Percentiles rank a stretch among this genome's conserved stretches.
phyloP scores from a whole-genome alignment of 805 yeast genomes.

The Wickerhamomyces strasburgensis region DNA sequence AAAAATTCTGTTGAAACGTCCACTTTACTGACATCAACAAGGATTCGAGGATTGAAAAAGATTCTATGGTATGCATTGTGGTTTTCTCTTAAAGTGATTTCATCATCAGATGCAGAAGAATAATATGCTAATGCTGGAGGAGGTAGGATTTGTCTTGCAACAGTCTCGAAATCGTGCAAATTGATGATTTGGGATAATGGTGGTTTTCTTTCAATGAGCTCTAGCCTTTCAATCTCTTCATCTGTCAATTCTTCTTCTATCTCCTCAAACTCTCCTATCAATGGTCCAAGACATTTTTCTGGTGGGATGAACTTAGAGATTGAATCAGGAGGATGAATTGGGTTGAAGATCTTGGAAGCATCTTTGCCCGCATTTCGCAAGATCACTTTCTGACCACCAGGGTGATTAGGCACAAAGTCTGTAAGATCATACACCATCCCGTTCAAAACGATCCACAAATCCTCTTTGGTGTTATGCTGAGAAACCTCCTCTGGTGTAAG shows the following conservation, averaged over 20 bases:
- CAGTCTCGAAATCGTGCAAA: constrained; percentile 78
- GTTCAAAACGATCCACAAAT: constrained; percentile 80
- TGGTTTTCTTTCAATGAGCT: constrained; percentile 51
- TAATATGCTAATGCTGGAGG: constrained; percentile 90
- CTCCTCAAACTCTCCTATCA: constrained; percentile 33
- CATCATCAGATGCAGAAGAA: constrained; percentile 90
- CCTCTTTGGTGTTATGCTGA: constrained; percentile 45
- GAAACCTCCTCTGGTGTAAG: constrained; percentile 25
- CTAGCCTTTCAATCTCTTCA: constrained; percentile 39
- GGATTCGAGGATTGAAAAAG: constrained; percentile 78
- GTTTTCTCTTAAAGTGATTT: constrained; percentile 83
- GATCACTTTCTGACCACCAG: constrained; percentile 73
- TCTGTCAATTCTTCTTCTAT: constrained; percentile 30
- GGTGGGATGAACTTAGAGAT: constrained; percentile 55
- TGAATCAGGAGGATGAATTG: constrained; percentile 88
- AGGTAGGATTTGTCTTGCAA: constrained; percentile 75
- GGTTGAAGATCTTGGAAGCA: constrained; percentile 79
- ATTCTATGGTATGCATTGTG: constrained; percentile 85
- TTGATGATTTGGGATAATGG: constrained; percentile 67
- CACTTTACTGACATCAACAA: constrained; percentile 74
- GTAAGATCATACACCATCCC: constrained; percentile 63
- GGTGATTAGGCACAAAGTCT: constrained; percentile 71
- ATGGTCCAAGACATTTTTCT: constrained; percentile 59
- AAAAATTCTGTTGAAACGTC: constrained; percentile 70
- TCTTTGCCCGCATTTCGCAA: constrained; percentile 78